A percentile compares a stretch with the other conserved stretches of the same genome.
Evolutionary conservation across 192 early-diverging fungal genomes (phyloP).

Genomic region (Coemansia aciculifera): DNA sequence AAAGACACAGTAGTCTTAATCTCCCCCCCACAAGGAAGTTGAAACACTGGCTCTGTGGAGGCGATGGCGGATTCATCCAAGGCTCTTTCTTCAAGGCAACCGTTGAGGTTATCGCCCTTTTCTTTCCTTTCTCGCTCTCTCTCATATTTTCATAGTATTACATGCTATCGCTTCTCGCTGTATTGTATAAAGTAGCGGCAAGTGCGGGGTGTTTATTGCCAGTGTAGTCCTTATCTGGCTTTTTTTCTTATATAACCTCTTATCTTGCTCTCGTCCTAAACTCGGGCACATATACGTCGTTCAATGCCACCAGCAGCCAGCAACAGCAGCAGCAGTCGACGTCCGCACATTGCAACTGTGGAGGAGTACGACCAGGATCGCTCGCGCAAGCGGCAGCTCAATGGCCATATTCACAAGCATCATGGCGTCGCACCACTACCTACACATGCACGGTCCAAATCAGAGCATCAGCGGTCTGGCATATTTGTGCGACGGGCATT

Average conservation of each 20-base stretch:
- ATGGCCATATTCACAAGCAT: slow-evolving; percentile 12
- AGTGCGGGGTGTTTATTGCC: background rate
- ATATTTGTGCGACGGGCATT: background rate
- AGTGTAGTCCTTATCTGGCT: background rate
- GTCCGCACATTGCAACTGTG: slow-evolving; percentile 35
- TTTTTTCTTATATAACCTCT: background rate
- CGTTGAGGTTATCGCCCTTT: background rate
- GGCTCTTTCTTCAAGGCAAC: slow-evolving; percentile 1
- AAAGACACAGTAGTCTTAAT: background rate
- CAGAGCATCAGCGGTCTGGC: background rate
- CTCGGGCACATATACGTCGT: background rate
- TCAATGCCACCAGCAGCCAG: slow-evolving; percentile 18
- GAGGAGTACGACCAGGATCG: slow-evolving; percentile 40
- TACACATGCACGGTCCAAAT: background rate
- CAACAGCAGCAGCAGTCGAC: slow-evolving; percentile 11
- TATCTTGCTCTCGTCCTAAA: background rate
- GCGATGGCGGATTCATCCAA: background rate
- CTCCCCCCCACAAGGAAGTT: background rate
- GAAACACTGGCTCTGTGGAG: slow-evolving; percentile 7
- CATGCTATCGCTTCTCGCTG: background rate
- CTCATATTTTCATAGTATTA: background rate
- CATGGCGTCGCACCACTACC: background rate
- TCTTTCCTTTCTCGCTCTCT: background rate
- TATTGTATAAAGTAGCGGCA: slow-evolving; percentile 1
- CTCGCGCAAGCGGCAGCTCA: slow-evolving; percentile 16